Percentiles rank a stretch among this genome's conserved stretches.
These are phyloP conservation scores for Tritrichomonas musculus DNA, from an alignment of 208 protist species.

Conservation along the genomic window DNA sequence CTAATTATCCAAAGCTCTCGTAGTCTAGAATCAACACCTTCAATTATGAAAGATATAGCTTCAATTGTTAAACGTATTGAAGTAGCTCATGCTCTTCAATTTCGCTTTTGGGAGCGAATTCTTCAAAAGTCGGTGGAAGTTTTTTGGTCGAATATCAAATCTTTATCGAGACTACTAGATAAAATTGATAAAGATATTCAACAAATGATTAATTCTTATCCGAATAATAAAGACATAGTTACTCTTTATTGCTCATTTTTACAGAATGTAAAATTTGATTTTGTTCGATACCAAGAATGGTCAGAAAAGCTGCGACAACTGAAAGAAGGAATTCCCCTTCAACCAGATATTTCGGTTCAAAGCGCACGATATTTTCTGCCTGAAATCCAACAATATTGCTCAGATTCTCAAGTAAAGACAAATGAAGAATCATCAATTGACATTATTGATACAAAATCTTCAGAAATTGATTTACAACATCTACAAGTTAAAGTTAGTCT, in stretches of 20 bases:
- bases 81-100: not conserved
- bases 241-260: not conserved
- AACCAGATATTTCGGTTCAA: not conserved
- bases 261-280: not conserved
- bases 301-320: not conserved
- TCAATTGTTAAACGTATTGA: not conserved
- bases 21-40: not conserved
- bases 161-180: not conserved
- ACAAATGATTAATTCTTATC: not conserved
- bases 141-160: not conserved
- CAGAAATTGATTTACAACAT: not conserved
- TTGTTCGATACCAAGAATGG: not conserved
- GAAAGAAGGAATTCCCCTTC: not conserved
- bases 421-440: not conserved
- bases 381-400: not conserved
- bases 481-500: not conserved
- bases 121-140: not conserved
- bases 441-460: not conserved
- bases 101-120: not conserved
- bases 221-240: not conserved
- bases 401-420: not conserved
- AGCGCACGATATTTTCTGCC: not conserved
- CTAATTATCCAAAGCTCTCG: not conserved
- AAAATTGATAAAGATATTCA: not conserved
- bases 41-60: not conserved